Base-by-base conservation (phyloP, 805 yeast species). In the Zygosaccharomyces gambellarensis region DNA sequence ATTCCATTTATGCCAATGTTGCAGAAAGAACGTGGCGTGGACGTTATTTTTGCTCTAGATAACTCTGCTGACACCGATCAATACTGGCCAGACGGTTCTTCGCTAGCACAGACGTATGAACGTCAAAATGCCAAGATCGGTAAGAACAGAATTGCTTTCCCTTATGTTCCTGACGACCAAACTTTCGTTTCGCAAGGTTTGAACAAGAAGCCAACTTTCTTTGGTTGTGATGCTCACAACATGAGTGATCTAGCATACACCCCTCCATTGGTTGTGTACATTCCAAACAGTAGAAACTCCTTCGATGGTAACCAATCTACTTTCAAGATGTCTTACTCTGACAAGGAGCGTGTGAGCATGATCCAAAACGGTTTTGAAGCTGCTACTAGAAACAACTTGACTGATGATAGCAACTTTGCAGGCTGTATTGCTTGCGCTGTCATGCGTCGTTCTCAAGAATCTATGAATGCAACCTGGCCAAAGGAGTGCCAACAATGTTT, bases 371-470 rank as follows among this genome's bases (percentile, higher is more conserved):
- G 96, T 4, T 85, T 79, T 61, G 87, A 85, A 59, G 77, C 80
- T 17, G 78, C 83, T n/a, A 75, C 90, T 1, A 77, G 84, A 60
- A 73, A 75, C 52, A 87, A 87, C 64, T 68, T 80, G 40, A 83
- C 95, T 5, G 62, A 83, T 22, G 95, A 87, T 58, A 65, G 71
- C 8, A 80, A 84, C 36, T 88, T 87, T 82, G 71, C 79, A 45
- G 78, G 82, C 8, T 88, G 96, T 72, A 76, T 88, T 43, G 87
- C 87, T 3, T 88, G 96, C 73, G 96, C 95, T 7, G 77, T 88
- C 39, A 75, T 88, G 53, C 83, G 87, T 69, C 80, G 96, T 63
- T 79, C 84, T 42, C 83, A 83, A 60, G 94, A 88, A 68, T 76
- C 90, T 61, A 69, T 75, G 36, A 82, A 82, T 36, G 67, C 74